Evolutionary conservation across 352 stramenopile species (phyloP).

Genomic region (Globisporangium canariense): DNA sequence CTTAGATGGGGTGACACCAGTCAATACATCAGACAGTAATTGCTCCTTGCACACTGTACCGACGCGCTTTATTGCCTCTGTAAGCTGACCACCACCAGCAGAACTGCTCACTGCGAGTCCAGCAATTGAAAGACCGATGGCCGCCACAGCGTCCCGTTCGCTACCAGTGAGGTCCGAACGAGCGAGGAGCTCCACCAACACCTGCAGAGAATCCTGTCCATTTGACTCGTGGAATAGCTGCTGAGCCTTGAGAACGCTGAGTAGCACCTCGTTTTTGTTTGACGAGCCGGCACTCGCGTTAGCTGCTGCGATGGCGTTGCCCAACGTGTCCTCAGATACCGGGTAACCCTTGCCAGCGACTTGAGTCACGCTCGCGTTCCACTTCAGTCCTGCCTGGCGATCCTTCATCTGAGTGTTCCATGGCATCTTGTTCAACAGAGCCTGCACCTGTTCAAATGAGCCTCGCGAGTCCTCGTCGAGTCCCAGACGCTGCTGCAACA

Average conservation of each 20-base stretch:
- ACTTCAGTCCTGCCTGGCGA: constrained; percentile 23
- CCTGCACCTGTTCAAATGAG: constrained; percentile 25
- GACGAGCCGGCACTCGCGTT: neutral
- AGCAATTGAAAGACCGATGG: constrained; percentile 36
- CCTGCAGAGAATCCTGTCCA: constrained; percentile 1
- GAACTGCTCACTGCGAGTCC: constrained; percentile 20
- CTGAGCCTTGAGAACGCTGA: constrained; percentile 13
- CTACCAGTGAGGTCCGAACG: constrained; percentile 2
- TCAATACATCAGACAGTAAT: constrained; percentile 15
- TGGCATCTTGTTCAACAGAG: constrained; percentile 7
- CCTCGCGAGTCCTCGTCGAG: constrained; percentile 35
- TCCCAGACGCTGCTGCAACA: constrained; percentile 54
- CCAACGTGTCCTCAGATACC: neutral
- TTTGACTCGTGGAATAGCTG: constrained; percentile 9
- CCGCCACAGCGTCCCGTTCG: constrained; percentile 22
- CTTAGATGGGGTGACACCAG: constrained; percentile 10
- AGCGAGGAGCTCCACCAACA: constrained; percentile 7
- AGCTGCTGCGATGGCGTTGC: constrained; percentile 9
- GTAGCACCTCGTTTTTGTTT: neutral
- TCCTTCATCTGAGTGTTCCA: neutral
- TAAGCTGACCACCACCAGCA: constrained; percentile 8
- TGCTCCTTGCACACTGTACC: constrained; percentile 28
- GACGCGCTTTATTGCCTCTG: constrained; percentile 13
- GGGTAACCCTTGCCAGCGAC: constrained; percentile 14
- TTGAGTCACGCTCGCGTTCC: constrained; percentile 36